Evolutionary conservation across 2,329 filamentous ascomycete species (phyloP).

Genomic region (Fusarium siculi): DNA sequence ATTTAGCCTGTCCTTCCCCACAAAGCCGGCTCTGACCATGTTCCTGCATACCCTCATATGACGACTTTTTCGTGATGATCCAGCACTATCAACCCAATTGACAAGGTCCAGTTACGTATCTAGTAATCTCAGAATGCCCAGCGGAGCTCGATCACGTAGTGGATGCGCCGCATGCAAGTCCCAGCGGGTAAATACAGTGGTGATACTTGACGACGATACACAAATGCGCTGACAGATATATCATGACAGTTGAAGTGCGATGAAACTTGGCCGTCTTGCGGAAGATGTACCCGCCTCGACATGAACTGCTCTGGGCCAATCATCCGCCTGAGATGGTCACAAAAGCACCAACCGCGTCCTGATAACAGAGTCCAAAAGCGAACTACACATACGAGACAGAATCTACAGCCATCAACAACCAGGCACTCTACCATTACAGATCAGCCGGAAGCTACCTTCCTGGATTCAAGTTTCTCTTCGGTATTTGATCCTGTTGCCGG

Average conservation of each 20-base stretch:
- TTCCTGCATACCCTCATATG: background rate
- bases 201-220: background rate
- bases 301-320: background rate
- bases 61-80: fast-evolving
- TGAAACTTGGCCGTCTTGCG: background rate
- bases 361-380: fast-evolving
- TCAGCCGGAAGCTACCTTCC: fast-evolving
- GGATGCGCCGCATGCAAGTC: background rate
- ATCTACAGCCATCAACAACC: background rate
- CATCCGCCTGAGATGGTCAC: background rate
- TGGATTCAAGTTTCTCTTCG: fast-evolving
- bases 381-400: background rate
- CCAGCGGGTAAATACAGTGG: background rate
- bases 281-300: background rate
- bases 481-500: fast-evolving
- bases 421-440: fast-evolving
- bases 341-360: background rate
- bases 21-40: background rate
- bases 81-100: fast-evolving
- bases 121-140: background rate
- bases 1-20: background rate
- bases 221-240: background rate
- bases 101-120: no score
- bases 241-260: background rate
- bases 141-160: background rate